Evolutionary conservation across 169 alveolate genomes (phyloP).

Genomic region (Plasmodium inui): DNA sequence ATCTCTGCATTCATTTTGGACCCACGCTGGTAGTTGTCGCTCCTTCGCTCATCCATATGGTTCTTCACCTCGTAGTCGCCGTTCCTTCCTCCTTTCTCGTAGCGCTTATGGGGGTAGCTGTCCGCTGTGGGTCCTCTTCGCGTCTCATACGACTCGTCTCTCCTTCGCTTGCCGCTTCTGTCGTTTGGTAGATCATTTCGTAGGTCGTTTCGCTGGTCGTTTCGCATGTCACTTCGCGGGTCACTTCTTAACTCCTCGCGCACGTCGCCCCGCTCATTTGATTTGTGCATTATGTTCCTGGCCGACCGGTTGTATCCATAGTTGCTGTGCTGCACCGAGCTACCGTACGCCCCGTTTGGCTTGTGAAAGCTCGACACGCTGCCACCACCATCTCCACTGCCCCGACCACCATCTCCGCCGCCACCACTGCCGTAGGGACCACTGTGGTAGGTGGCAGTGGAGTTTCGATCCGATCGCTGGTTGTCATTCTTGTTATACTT

Average conservation of each 20-base stretch:
- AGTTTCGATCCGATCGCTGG: conserved; percentile 1
- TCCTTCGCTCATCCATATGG: conserved; percentile 15
- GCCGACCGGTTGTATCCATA: neutral
- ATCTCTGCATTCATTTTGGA: conserved; percentile 40
- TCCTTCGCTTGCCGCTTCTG: conserved; percentile 23
- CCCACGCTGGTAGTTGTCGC: conserved; percentile 3
- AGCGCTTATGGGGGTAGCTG: conserved; percentile 15
- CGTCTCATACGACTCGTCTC: conserved; percentile 34
- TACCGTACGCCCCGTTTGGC: neutral
- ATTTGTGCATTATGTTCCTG: conserved; percentile 13
- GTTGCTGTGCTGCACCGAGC: neutral
- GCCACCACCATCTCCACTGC: neutral
- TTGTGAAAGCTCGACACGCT: neutral
- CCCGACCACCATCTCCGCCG: neutral
- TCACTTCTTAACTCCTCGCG: conserved; percentile 3
- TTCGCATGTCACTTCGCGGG: neutral
- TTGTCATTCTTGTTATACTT: conserved; percentile 9
- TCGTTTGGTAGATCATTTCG: neutral
- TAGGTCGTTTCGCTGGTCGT: neutral
- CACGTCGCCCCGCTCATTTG: neutral
- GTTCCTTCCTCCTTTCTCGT: conserved; percentile 44
- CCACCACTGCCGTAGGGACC: conserved; percentile 4
- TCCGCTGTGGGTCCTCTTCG: conserved; percentile 14
- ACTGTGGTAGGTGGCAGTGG: neutral
- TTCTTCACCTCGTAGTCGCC: conserved; percentile 17